These are phyloP conservation scores for Senna siamea DNA, from an alignment of 306 rosid genomes.

Conservation along the genomic window DNA sequence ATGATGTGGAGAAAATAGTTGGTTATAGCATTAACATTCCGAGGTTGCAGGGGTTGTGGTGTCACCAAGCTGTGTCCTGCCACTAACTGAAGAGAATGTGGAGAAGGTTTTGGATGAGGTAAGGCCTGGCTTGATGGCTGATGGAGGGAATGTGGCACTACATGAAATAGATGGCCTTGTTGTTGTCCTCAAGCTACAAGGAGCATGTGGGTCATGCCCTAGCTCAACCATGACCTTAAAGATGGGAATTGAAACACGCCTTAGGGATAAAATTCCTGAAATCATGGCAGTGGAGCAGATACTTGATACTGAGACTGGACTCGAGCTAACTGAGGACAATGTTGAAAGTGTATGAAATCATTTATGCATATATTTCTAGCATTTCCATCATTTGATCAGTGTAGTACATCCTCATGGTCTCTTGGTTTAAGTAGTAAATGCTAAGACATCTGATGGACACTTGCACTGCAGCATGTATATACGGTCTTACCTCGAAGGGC, in stretches of 20 bases:
- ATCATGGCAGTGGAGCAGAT: conserved; percentile 91
- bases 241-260: conserved; percentile 93
- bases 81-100: conserved; percentile 93
- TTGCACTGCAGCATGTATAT: neutral
- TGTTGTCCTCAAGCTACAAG: conserved; percentile 89
- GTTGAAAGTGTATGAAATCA: conserved; percentile 71
- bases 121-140: conserved; percentile 91
- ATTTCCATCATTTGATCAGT: conserved; percentile 27
- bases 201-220: conserved; percentile 98
- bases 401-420: no score
- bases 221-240: conserved; percentile 95
- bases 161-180: conserved; percentile 98
- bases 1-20: conserved; percentile 24
- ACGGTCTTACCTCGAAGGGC: no score
- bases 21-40: conserved; percentile 31
- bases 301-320: conserved; percentile 82
- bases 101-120: conserved; percentile 97
- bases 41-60: conserved; percentile 61
- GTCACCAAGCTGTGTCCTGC: conserved; percentile 80
- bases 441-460: neutral
- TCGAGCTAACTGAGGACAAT: conserved; percentile 78
- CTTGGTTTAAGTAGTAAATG: conserved; percentile 8
- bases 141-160: conserved; percentile 95
- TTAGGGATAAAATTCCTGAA: conserved; percentile 90
- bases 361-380: conserved; percentile 20